Evolutionary conservation across 495 filamentous ascomycete genomes (phyloP).

Genomic region (Baudoinia panamericana): DNA sequence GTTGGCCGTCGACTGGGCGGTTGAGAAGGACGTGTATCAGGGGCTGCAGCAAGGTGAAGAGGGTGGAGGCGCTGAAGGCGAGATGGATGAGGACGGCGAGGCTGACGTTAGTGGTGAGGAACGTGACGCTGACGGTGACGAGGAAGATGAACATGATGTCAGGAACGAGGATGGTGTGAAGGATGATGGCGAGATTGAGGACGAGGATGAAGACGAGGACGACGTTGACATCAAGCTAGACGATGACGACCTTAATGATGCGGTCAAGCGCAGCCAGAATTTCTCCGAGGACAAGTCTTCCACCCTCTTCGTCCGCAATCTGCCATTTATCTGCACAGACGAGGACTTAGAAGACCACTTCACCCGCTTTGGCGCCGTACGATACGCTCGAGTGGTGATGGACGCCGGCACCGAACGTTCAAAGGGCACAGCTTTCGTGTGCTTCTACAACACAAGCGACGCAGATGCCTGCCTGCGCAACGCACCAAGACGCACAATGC

Average conservation of each 20-base stretch:
- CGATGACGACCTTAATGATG: constrained; percentile 9
- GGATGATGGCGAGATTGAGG: constrained; percentile 31
- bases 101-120: too few species aligned
- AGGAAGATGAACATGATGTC: constrained; percentile 20
- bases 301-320: constrained; percentile 86
- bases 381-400: constrained; percentile 80
- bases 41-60: constrained; percentile 36
- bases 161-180: constrained; percentile 16
- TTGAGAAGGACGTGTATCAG: constrained; percentile 80
- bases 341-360: constrained; percentile 73
- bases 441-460: constrained; percentile 69
- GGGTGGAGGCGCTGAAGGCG: constrained; percentile 22
- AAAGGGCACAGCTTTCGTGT: constrained; percentile 87
- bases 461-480: constrained; percentile 55
- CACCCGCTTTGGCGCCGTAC: constrained; percentile 61
- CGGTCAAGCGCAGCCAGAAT: too few species aligned
- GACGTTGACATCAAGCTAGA: constrained; percentile 28
- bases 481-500: constrained; percentile 43
- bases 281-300: constrained; percentile 40
- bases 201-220: constrained; percentile 25
- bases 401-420: constrained; percentile 73
- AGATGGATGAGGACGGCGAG: constrained; percentile 27
- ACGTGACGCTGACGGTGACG: constrained; percentile 28
- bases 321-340: constrained; percentile 77
- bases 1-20: constrained; percentile 90